Percentiles rank a stretch among this genome's conserved stretches.
These are phyloP conservation scores for Eucalyptus regnans DNA, from an alignment of 345 rosid species.

Conservation along the genomic window DNA sequence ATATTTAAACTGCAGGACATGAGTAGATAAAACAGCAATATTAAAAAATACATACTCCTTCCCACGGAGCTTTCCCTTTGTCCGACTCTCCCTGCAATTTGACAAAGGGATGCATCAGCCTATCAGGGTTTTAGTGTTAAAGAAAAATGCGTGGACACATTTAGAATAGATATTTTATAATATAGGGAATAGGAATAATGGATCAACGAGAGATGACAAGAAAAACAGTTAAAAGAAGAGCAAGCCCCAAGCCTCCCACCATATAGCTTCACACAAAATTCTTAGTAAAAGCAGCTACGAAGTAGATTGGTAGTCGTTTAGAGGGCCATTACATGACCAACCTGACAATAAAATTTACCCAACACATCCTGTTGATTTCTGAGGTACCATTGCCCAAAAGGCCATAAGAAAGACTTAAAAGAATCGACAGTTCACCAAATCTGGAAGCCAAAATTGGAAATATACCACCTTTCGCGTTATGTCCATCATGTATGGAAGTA, in stretches of 20 bases:
- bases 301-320: background rate
- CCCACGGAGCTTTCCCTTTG: slow-evolving; percentile 73
- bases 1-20: background rate
- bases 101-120: background rate
- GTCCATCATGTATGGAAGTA: background rate
- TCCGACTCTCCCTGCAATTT: slow-evolving; percentile 53
- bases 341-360: background rate
- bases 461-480: background rate
- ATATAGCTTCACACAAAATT: background rate
- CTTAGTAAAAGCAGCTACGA: background rate
- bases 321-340: background rate
- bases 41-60: slow-evolving; percentile 45
- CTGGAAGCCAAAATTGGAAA: background rate
- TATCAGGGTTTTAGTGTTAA: background rate
- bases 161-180: background rate
- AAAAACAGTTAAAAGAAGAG: background rate
- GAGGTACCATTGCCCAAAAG: background rate
- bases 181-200: background rate
- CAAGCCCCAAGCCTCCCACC: background rate
- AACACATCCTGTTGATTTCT: background rate
- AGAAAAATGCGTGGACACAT: background rate
- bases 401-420: background rate
- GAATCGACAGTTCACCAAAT: background rate
- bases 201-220: background rate
- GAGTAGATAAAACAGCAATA: background rate